phyloP scores from a whole-genome alignment of 2,329 filamentous ascomycete species.

The Chrysosporium keratinophilum region DNA sequence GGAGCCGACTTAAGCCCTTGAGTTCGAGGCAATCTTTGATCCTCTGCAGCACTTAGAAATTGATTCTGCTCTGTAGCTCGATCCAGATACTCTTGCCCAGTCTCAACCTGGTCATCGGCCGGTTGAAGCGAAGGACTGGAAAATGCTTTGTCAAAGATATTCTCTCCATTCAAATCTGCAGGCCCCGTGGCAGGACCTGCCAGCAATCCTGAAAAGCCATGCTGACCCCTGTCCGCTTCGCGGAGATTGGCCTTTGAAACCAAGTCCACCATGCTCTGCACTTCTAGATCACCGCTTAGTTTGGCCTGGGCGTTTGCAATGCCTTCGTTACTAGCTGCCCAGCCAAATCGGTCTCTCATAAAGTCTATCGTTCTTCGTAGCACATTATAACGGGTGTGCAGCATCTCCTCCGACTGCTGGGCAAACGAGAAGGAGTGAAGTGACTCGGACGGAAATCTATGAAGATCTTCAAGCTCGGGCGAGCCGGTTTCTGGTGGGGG shows the following conservation, averaged over 20 bases:
- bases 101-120: neutral
- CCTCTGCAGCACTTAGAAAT: conserved; percentile 21
- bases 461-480: conserved; percentile 71
- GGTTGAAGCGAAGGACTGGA: neutral
- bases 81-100: conserved; percentile 1
- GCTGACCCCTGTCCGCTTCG: conserved; percentile 48
- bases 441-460: conserved; percentile 87
- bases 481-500: conserved; percentile 56
- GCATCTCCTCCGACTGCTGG: conserved; percentile 81
- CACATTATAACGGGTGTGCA: conserved; percentile 86
- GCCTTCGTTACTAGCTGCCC: conserved; percentile 63
- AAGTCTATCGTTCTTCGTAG: conserved; percentile 91
- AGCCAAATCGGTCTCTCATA: conserved; percentile 83
- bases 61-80: conserved; percentile 2
- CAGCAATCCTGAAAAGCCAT: conserved; percentile 37
- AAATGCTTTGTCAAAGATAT: conserved; percentile 80
- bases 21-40: conserved; percentile 25
- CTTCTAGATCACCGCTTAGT: conserved; percentile 69
- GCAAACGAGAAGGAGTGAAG: conserved; percentile 97
- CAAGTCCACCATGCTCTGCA: conserved; percentile 83
- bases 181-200: conserved; percentile 69
- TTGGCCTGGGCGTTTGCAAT: conserved; percentile 76
- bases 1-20: conserved; percentile 37
- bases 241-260: conserved; percentile 72
- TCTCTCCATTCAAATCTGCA: conserved; percentile 59